Conservation (phyloP, 1,284 basidiomycete genomes). For the Ganoderma leucocontextum region DNA sequence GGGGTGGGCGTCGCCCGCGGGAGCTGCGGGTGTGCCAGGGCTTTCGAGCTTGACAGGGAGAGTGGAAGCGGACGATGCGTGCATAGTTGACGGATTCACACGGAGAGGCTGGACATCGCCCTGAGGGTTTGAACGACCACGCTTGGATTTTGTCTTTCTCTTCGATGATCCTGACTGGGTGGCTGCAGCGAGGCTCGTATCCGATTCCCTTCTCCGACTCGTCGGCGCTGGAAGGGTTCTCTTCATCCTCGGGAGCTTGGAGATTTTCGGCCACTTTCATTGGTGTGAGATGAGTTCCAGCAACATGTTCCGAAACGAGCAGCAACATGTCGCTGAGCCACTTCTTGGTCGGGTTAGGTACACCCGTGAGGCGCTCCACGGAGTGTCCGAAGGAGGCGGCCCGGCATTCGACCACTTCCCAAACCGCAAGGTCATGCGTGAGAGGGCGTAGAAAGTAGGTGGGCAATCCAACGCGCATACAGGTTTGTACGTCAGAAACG, state of each 20-base stretch:
- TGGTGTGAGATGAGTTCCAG: not conserved
- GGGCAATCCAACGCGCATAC: conserved; percentile 2
- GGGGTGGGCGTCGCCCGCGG: not conserved
- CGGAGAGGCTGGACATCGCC: too few relatives aligned
- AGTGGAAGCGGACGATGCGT: too few relatives aligned
- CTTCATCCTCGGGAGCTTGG: not conserved
- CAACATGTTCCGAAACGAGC: not conserved
- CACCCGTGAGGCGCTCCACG: not conserved
- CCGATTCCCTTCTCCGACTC: too few relatives aligned
- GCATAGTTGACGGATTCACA: too few relatives aligned
- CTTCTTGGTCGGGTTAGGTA: not conserved
- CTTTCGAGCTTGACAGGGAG: not conserved
- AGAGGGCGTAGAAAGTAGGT: conserved; percentile 12
- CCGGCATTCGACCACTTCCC: too few relatives aligned
- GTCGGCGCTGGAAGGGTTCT: not conserved
- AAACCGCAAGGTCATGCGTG: not conserved
- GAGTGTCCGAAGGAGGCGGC: not conserved
- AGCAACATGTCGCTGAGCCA: not conserved
- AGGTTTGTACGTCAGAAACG: not conserved
- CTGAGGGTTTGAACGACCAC: too few relatives aligned
- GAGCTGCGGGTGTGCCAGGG: not conserved
- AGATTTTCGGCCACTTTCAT: not conserved
- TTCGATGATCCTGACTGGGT: too few relatives aligned
- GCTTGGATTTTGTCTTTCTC: too few relatives aligned
- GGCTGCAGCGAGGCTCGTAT: too few relatives aligned